Conservation (phyloP, 306 rosid genomes). For the Pterocarpus santalinus region DNA sequence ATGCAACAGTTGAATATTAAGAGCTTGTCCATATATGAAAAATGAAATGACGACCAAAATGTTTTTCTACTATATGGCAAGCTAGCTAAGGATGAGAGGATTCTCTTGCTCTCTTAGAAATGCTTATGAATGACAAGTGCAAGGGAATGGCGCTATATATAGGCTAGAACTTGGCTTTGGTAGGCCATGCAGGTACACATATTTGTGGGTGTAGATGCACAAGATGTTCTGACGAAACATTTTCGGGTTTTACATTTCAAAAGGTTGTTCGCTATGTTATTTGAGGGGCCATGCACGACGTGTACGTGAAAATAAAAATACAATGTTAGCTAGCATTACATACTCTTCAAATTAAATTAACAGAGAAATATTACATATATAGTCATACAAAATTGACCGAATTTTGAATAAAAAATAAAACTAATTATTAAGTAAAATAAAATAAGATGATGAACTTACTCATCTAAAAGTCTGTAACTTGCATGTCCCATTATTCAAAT, state of each 20-base stretch:
- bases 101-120: conserved; percentile 21
- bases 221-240: background rate
- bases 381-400: no score
- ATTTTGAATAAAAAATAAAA: no score
- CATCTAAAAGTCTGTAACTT: no score
- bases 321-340: background rate
- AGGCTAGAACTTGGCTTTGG: conserved; percentile 48
- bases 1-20: conserved; percentile 40
- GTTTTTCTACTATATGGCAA: background rate
- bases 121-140: conserved; percentile 22
- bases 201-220: conserved; percentile 35
- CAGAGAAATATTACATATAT: background rate
- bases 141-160: conserved; percentile 51
- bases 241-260: conserved; percentile 33
- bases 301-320: conserved; percentile 18
- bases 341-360: background rate
- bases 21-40: conserved; percentile 53
- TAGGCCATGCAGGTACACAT: conserved; percentile 35
- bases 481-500: no score
- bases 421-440: no score
- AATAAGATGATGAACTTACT: no score
- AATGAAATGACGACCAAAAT: background rate
- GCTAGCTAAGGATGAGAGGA: conserved; percentile 1
- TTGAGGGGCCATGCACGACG: conserved; percentile 41
- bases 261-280: conserved; percentile 13